Percentiles rank a stretch among this genome's conserved stretches.
Conservation (phyloP, 176 grass and related monocot genomes). For the Avena atlantica region DNA sequence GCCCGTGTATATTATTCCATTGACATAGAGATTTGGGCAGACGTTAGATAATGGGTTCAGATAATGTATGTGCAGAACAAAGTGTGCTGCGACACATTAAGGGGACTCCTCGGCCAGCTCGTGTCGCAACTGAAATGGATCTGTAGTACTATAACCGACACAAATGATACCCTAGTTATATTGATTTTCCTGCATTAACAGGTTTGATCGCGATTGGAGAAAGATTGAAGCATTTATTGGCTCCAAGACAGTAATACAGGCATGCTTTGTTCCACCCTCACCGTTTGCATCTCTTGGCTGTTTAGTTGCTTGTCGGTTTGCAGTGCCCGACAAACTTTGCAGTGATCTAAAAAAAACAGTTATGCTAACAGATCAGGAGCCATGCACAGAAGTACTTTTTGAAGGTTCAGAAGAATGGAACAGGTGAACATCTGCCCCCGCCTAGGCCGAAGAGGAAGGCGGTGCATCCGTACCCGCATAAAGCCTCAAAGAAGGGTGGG, state of each 20-base stretch:
- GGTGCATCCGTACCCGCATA: constrained; percentile 94
- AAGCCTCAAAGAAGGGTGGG: constrained; percentile 72
- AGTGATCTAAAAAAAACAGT: constrained; percentile 49
- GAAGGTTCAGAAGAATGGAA: constrained; percentile 88
- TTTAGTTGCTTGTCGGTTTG: constrained; percentile 25
- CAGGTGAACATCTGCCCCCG: constrained; percentile 83
- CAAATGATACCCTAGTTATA: too few species aligned
- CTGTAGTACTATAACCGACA: too few species aligned
- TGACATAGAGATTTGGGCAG: too few species aligned
- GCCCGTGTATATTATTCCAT: not conserved
- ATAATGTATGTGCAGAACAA: not conserved
- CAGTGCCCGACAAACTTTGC: not conserved
- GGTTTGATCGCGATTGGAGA: constrained; percentile 88
- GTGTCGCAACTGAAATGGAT: not conserved
- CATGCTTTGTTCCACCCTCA: not conserved
- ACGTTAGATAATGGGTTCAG: not conserved
- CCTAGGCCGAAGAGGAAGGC: constrained; percentile 93
- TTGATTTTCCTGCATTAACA: not conserved
- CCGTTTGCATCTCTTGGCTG: not conserved
- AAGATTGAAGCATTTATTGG: constrained; percentile 76
- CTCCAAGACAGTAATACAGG: constrained; percentile 87
- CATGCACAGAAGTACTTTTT: constrained; percentile 97
- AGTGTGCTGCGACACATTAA: not conserved
- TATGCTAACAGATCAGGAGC: constrained; percentile 84
- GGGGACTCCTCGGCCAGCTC: not conserved